Conservation (phyloP, 108 stramenopile species). For the Skeletonema tropicum region DNA sequence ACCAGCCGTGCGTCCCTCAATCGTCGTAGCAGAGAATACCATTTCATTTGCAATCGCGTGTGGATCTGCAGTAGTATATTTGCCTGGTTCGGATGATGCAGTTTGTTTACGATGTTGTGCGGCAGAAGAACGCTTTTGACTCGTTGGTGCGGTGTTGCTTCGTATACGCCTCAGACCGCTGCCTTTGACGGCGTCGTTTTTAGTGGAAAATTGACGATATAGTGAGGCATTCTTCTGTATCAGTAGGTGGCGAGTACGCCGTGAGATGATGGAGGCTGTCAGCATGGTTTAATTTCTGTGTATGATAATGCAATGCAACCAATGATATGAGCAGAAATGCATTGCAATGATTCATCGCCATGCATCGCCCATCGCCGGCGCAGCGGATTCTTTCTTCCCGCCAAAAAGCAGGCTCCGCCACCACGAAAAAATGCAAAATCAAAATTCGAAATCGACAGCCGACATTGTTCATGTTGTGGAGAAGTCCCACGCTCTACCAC, state of each 20-base stretch:
- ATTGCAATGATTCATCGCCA: no score
- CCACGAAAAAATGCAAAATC: not conserved
- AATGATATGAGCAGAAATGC: not conserved
- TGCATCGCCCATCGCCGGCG: no score
- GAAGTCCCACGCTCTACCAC: not conserved
- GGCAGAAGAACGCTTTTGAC: not conserved
- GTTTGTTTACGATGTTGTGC: slow-evolving; percentile 4
- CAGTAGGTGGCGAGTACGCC: not conserved
- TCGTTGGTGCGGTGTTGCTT: not conserved
- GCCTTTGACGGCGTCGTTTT: not conserved
- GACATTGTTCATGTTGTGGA: not conserved
- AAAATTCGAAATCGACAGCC: not conserved
- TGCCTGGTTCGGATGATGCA: not conserved
- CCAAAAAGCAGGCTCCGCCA: not conserved
- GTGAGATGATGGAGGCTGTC: not conserved
- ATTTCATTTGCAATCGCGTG: slow-evolving; percentile 49
- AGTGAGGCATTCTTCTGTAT: not conserved
- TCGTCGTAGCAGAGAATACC: slow-evolving; percentile 1
- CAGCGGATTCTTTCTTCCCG: no score
- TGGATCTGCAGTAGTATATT: slow-evolving; percentile 26
- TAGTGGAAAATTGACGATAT: not conserved
- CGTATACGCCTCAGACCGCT: not conserved
- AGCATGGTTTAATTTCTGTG: not conserved
- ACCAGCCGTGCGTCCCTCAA: slow-evolving; percentile 23
- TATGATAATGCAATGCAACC: not conserved